These are phyloP conservation scores for Orbilia quercus DNA, from an alignment of 2,329 filamentous ascomycete species.

Conservation along the genomic window DNA sequence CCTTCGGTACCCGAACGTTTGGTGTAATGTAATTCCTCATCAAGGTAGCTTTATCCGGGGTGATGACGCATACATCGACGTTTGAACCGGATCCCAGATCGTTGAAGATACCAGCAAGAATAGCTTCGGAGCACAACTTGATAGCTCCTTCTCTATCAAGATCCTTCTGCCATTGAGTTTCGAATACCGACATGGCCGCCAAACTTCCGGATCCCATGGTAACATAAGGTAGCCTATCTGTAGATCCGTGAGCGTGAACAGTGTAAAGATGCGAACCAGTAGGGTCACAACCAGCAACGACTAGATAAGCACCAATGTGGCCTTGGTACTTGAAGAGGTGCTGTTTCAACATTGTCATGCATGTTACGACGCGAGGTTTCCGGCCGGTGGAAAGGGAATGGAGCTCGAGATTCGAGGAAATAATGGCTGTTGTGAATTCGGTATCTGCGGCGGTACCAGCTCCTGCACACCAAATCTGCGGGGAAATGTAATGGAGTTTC, in stretches of 20 bases:
- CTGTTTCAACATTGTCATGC: conserved; percentile 99
- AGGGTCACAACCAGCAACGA: conserved; percentile 95
- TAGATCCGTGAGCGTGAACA: conserved; percentile 96
- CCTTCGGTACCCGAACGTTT: conserved; percentile 89
- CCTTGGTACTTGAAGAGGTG: conserved; percentile 99
- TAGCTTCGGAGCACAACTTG: conserved; percentile 83
- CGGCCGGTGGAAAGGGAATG: conserved; percentile 96
- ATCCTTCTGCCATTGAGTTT: conserved; percentile 89
- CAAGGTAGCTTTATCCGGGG: conserved; percentile 87
- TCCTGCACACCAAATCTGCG: conserved; percentile 97
- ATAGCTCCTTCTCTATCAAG: conserved; percentile 84
- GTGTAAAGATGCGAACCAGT: conserved; percentile 96
- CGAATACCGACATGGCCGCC: conserved; percentile 97
- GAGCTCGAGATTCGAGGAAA: conserved; percentile 97
- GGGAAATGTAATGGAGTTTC: conserved; percentile 98
- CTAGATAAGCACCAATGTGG: conserved; percentile 96
- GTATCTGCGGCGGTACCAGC: conserved; percentile 92
- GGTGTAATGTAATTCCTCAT: conserved; percentile 93
- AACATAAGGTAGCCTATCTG: conserved; percentile 98
- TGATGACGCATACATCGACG: conserved; percentile 96
- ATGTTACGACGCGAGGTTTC: conserved; percentile 95
- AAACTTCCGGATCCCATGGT: conserved; percentile 98
- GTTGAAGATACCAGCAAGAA: conserved; percentile 98
- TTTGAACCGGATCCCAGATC: conserved; percentile 97
- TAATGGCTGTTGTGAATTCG: conserved; percentile 97